These are phyloP conservation scores for Fusarium sarcochroum DNA, from an alignment of 2,329 filamentous ascomycete genomes.

Conservation along the genomic window DNA sequence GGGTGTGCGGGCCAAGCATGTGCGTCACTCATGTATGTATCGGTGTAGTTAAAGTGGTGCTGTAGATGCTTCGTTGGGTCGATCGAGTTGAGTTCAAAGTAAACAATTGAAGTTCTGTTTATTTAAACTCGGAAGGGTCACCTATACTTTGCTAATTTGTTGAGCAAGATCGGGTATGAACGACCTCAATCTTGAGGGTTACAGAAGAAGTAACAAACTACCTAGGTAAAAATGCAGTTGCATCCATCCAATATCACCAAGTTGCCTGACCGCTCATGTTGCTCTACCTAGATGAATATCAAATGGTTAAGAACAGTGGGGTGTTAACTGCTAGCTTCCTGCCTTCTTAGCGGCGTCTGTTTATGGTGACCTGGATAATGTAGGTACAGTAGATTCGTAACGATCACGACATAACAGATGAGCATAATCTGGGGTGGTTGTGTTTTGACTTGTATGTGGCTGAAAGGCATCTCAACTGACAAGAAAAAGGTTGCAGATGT, in stretches of 20 bases:
- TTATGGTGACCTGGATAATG: neutral
- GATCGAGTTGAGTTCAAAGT: slow-evolving; percentile 1
- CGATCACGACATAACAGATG: slow-evolving; percentile 16
- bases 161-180: neutral
- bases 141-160: neutral
- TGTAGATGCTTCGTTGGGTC: slow-evolving; percentile 22
- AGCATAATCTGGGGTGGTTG: neutral
- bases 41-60: slow-evolving; percentile 41
- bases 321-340: slow-evolving; percentile 16
- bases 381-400: neutral
- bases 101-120: slow-evolving; percentile 13
- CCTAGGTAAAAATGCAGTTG: slow-evolving; percentile 6
- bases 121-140: neutral
- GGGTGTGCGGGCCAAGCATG: slow-evolving; percentile 47
- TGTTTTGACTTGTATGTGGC: slow-evolving; percentile 9
- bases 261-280: slow-evolving; percentile 32
- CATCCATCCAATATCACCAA: slow-evolving; percentile 4
- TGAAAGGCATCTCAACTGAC: neutral
- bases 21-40: slow-evolving; percentile 43
- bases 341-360: slow-evolving; percentile 20
- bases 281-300: slow-evolving; percentile 6
- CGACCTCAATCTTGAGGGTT: neutral
- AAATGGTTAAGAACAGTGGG: slow-evolving; percentile 30
- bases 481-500: neutral
- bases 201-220: neutral